A percentile compares a stretch with the other conserved stretches of the same genome.
Conservation (phyloP, 2,329 filamentous ascomycete genomes). For the Phoma sp. region DNA sequence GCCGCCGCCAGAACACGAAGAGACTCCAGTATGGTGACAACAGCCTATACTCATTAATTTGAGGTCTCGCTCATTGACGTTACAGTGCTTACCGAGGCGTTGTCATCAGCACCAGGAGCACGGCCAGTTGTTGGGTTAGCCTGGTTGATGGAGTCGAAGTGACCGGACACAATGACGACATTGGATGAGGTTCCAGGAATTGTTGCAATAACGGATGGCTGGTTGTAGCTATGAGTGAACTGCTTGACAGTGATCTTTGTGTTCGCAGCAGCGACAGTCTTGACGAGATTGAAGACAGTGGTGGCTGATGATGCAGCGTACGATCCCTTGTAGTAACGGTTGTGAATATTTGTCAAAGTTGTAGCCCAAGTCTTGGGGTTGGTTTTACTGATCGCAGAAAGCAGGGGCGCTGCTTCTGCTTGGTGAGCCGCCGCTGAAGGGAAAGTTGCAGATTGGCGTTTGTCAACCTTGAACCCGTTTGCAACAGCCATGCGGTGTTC, state of each 20-base stretch:
- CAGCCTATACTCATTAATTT: slow-evolving; percentile 2
- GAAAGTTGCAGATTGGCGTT: slow-evolving; percentile 20
- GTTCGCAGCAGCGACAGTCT: slow-evolving; percentile 72
- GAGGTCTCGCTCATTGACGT: slow-evolving; percentile 61
- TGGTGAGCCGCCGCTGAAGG: slow-evolving; percentile 19
- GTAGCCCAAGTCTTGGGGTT: slow-evolving; percentile 23
- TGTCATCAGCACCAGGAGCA: slow-evolving; percentile 89
- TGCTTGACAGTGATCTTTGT: slow-evolving; percentile 72
- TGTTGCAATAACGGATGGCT: slow-evolving; percentile 83
- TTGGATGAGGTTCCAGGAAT: slow-evolving; percentile 83
- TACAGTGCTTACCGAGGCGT: slow-evolving; percentile 87
- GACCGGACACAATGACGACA: slow-evolving; percentile 84
- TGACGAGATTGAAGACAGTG: slow-evolving; percentile 80
- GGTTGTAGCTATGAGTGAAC: slow-evolving; percentile 89
- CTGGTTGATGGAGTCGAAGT: slow-evolving; percentile 92
- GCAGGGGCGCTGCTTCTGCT: slow-evolving; percentile 15
- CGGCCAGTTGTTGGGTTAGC: slow-evolving; percentile 80
- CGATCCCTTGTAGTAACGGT: slow-evolving; percentile 24
- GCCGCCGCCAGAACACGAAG: slow-evolving; percentile 78
- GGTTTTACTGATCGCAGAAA: slow-evolving; percentile 22
- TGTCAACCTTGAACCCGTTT: slow-evolving; percentile 17
- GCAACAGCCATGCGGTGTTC: slow-evolving; percentile 16
- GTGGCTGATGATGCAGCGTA: slow-evolving; percentile 78
- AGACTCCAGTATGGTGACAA: slow-evolving; percentile 84
- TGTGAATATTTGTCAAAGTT: slow-evolving; percentile 24